Base-by-base conservation (phyloP, 352 stramenopile species). In the Phytophthora tubulina region DNA sequence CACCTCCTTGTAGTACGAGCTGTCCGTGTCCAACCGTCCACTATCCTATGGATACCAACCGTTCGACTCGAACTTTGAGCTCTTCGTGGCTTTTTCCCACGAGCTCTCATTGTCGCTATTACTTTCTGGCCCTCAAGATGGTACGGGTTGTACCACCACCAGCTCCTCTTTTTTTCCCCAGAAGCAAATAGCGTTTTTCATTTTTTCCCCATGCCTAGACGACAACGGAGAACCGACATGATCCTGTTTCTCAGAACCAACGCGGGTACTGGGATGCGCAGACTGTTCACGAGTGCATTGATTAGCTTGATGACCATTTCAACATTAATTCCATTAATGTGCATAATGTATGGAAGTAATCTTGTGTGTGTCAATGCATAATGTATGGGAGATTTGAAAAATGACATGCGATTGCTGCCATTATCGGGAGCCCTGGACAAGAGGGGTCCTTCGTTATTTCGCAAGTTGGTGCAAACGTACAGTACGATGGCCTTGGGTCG, bases 241-340 rank as follows among this genome's bases (percentile, higher is more conserved):
- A 32, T 63, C 35, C 31, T 53, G 4, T 63, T 63, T 36, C 31
- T 46, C 0, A 39, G 41, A 21, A 36, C 31, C 21, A 54, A 51
- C 30, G 41, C 4, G 2, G 6, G 3, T 63, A 54, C 32, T 46
- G 55, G 31, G 11, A 63, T 63, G 55, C 32, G 9, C 38, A 62
- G 9, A 54, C 42, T 11, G 15, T 46, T 45, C 44, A 46, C 33
- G 44, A 63, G 39, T 27, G 41, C 31, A 45, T 63, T 17, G 39
- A 63, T 52, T 63, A 52, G 39, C 10, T 45, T 39, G 50, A 50
- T 61, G 53, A 11, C 36, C 53, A 61, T 61, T 50, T n/a, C n/a
- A n/a, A n/a, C n/a, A n/a, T n/a, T n/a, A n/a, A 50, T 61, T 36
- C 17, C 31, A 46, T 33, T 45, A 46, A 45, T 8, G 39, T 58